Percentiles rank a stretch among this genome's conserved stretches.
These are phyloP conservation scores for Scutellaria minor DNA, from an alignment of 257 asterid species.

Conservation along the genomic window DNA sequence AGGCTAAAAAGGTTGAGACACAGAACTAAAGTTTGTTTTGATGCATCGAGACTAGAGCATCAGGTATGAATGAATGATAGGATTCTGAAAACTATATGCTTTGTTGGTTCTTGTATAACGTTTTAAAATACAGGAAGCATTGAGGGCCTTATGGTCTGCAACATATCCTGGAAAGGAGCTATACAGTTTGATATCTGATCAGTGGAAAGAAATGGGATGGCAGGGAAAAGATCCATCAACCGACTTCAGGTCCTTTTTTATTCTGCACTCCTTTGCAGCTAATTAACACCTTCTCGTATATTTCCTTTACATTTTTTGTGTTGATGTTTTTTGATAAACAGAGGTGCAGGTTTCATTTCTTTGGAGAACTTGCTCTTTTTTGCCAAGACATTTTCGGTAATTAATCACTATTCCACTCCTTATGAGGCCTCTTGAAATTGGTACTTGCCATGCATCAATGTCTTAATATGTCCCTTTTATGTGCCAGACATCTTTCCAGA, in stretches of 20 bases:
- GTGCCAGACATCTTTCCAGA: constrained; percentile 68
- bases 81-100: constrained; percentile 16
- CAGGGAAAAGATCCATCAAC: constrained; percentile 97
- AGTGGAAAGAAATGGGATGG: constrained; percentile 99
- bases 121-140: constrained; percentile 54
- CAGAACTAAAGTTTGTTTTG: constrained; percentile 71
- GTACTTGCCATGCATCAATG: not conserved
- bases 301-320: not conserved
- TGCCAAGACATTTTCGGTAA: constrained; percentile 77
- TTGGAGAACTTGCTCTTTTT: constrained; percentile 85
- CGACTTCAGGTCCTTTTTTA: constrained; percentile 68
- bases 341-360: constrained; percentile 91
- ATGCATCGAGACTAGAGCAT: constrained; percentile 74
- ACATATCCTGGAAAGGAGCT: constrained; percentile 78
- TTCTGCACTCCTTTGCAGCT: not conserved
- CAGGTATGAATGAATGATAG: constrained; percentile 51
- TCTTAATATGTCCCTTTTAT: not conserved
- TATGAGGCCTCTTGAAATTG: not conserved
- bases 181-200: constrained; percentile 75
- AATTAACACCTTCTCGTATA: not conserved
- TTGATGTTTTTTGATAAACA: constrained; percentile 37
- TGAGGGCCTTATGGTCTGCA: constrained; percentile 83
- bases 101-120: constrained; percentile 1
- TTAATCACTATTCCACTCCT: constrained; percentile 21
- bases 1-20: constrained; percentile 71